Evolutionary conservation across 2,329 filamentous ascomycete species (phyloP), one percentile per base, ranked within the genome.

Genomic region (Polytolypa hystricis): DNA sequence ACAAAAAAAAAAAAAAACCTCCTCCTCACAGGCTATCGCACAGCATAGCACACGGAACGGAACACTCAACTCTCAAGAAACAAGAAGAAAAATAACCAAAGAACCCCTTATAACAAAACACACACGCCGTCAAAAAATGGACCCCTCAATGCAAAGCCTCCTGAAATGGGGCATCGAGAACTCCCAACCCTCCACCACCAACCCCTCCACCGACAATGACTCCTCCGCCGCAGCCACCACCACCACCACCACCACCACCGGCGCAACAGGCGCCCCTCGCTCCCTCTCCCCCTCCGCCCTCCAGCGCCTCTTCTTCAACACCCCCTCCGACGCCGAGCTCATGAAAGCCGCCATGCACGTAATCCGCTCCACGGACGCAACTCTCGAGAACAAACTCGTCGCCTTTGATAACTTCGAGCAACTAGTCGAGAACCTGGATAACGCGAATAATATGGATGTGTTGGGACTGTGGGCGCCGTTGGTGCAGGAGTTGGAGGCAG

Each of bases 391-490:
- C 61, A 85, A 84, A 58, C 63, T 93, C 37, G 74, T 79, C 40
- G 87, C 87, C 25, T 93, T 93, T 61, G 87, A 94, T 71, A 94
- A 95, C 65, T 81, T 95, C 44, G 87, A 94, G 65, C 84, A 93
- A 60, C 69, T 94, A 41, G 81, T 95, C 51, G 86, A 95, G 67
- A 78, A 75, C 44, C 77, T 96, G 50, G 91, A 98, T 69, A 98
- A 98, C 59, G 89, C 91, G 40, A 98, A 96, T 68, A 93, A 95
- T 63, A 74, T 98, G 49, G 78, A 78, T 46, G 73, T 73, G 18
- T 66, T 95, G 14, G 72, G 73, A 5, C 70, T 96, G 20, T 98
- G 91, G 91, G 72, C 74, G 8, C 84, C 84, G 7, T 67, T 98
- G 26, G 69, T 95, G 4, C 60, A 66, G 5, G 75, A 81, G 44